Evolutionary conservation across 192 early-diverging fungal species (phyloP), one percentile per base, ranked within the genome.

Genomic region (Rhizophagus sp.): DNA sequence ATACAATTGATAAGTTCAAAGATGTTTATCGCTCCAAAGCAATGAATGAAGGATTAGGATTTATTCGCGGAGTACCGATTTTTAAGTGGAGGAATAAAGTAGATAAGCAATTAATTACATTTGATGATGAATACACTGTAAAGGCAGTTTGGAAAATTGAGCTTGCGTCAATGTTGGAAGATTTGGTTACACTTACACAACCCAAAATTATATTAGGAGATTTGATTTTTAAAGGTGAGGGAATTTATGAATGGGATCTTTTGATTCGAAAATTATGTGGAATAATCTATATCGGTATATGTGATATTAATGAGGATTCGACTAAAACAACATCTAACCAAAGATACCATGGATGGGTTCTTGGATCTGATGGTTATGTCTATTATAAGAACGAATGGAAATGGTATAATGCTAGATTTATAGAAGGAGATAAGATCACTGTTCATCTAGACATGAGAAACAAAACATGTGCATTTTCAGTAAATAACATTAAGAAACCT

Each of bases 401-500:
- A 27, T 71, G 61, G 24, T 72, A 80, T 75, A 70, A 36, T 50
- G 57, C 19, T 19, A 11, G 17, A 12, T 75, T 73, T 62, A 63
- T n/a, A 22, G 27, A 39, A 52, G 47, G 69, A 10, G 24, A 39
- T 52, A 52, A 47, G 1, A 52, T 81, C 39, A 76, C 69, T 36
- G 33, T 81, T 36, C 33, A 76, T 75, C 2, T 81, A 7, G 80
- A 81, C 8, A 81, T 81, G 73, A 81, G 3, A 10, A 62, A 62
- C 39, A 25, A 73, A 30, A 76, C 62, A 10, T 73, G 69, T 27
- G 25, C 44, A 72, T 75, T 75, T 19, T 63, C 80, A 3, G 66
- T 81, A 33, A 74, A 81, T 50, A 75, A 57, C 7, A 39, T 39
- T 27, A 78, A 25, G 10, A 79, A 75, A 24, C 57, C 50, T 19